Conservation (phyloP, 441 rosid species). For the Eutrema salsugineum region DNA sequence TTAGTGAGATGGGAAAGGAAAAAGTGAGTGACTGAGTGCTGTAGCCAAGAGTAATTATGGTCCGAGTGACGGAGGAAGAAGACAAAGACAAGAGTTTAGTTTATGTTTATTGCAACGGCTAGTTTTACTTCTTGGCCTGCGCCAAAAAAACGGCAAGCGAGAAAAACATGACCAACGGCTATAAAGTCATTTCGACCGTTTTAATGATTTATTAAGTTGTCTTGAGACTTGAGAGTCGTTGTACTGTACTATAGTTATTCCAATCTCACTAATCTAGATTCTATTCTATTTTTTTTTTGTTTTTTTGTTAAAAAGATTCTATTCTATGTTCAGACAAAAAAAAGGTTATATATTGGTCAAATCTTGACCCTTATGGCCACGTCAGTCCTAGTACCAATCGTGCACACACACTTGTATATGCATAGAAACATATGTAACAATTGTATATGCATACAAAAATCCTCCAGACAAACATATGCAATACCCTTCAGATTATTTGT, state of each 20-base stretch:
- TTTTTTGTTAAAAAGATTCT: not conserved
- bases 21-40: conserved; percentile 6
- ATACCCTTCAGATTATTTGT: no score
- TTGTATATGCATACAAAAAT: no score
- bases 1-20: conserved; percentile 18
- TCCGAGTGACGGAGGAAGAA: conserved; percentile 20
- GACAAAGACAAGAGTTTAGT: conserved; percentile 25
- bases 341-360: not conserved
- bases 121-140: conserved; percentile 16
- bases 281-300: not conserved
- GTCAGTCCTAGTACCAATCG: not conserved
- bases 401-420: not conserved
- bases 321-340: not conserved
- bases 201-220: conserved; percentile 4
- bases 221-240: not conserved
- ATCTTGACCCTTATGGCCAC: conserved; percentile 4
- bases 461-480: no score
- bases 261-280: conserved; percentile 2
- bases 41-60: conserved; percentile 22
- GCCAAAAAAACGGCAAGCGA: conserved; percentile 16
- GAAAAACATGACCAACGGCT: conserved; percentile 31
- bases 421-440: not conserved
- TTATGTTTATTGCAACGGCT: conserved; percentile 31
- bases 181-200: conserved; percentile 23
- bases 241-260: conserved; percentile 13